Evolutionary conservation across 2,329 filamentous ascomycete species (phyloP).

Genomic region (Teratosphaeria pseudoeucalypti): DNA sequence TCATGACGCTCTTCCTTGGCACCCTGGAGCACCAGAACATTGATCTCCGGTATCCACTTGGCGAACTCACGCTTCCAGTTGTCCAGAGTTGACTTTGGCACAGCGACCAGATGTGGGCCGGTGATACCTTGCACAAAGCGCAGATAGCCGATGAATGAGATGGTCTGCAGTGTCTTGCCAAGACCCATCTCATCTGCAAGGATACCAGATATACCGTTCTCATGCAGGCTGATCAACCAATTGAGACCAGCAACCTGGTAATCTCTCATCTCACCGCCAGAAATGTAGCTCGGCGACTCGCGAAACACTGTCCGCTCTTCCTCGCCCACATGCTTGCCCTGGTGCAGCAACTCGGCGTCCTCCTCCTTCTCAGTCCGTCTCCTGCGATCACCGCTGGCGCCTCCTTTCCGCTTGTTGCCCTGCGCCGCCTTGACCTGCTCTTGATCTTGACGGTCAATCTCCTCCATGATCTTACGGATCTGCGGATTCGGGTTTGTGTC

Average conservation of each 20-base stretch:
- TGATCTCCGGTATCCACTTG: constrained; percentile 90
- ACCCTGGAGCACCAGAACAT: constrained; percentile 86
- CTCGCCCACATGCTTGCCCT: constrained; percentile 79
- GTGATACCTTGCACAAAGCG: constrained; percentile 82
- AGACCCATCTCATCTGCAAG: constrained; percentile 98
- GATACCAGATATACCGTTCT: constrained; percentile 98
- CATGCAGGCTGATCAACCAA: constrained; percentile 94
- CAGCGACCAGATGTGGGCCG: constrained; percentile 81
- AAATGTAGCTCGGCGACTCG: constrained; percentile 82
- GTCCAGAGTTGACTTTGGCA: constrained; percentile 94
- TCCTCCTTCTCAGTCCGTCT: constrained; percentile 95
- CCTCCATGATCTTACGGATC: constrained; percentile 83
- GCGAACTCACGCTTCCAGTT: constrained; percentile 96
- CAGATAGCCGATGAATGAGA: constrained; percentile 89
- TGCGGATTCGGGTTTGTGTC: constrained; percentile 92
- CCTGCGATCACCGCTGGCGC: constrained; percentile 65
- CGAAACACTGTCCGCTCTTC: constrained; percentile 77
- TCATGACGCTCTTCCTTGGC: constrained; percentile 85
- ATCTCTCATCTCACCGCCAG: constrained; percentile 81
- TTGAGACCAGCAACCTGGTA: constrained; percentile 94
- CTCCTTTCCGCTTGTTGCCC: constrained; percentile 67
- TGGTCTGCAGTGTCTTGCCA: constrained; percentile 95
- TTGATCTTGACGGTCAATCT: constrained; percentile 88
- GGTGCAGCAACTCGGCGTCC: constrained; percentile 75
- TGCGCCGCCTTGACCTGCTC: constrained; percentile 59